phyloP scores from a whole-genome alignment of 106 monocot genomes.

The Acanthochlamys bracteata region DNA sequence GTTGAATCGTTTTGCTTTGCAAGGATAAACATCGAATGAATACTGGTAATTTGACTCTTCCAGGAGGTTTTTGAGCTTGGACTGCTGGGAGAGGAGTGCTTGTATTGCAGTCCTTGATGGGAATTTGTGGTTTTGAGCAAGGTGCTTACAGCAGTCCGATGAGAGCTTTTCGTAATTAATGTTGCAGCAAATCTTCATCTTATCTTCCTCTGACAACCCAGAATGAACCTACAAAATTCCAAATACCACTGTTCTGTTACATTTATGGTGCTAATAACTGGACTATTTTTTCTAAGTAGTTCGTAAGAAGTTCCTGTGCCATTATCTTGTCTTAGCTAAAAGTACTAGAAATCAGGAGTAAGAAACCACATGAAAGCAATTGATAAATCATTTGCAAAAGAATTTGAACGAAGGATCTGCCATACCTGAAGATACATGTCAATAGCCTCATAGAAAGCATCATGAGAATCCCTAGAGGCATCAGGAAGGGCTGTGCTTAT shows the following conservation, averaged over 20 bases:
- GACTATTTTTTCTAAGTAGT: not conserved
- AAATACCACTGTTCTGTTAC: not conserved
- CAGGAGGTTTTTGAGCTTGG: slow-evolving; percentile 63
- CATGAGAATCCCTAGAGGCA: slow-evolving; percentile 60
- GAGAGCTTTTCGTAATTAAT: slow-evolving; percentile 78
- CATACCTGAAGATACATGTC: slow-evolving; percentile 81
- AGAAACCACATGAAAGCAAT: no score
- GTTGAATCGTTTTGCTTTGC: not conserved
- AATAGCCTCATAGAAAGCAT: slow-evolving; percentile 63
- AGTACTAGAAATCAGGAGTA: no score
- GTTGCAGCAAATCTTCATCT: slow-evolving; percentile 65
- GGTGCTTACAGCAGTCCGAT: slow-evolving; percentile 64
- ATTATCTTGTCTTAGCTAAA: not conserved
- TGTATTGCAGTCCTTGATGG: slow-evolving; percentile 69
- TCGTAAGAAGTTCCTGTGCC: no score
- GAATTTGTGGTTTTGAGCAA: slow-evolving; percentile 58
- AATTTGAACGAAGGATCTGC: no score
- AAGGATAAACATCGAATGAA: not conserved
- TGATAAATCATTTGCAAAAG: no score
- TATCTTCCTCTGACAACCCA: slow-evolving; percentile 66
- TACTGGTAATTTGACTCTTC: slow-evolving; percentile 26
- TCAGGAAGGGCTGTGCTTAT: slow-evolving; percentile 55
- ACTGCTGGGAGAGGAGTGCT: slow-evolving; percentile 62
- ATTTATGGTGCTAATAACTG: not conserved
- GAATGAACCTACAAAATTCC: slow-evolving; percentile 44